These are phyloP conservation scores for Diplodia mutila DNA, from an alignment of 2,329 filamentous ascomycete genomes.

Conservation along the genomic window DNA sequence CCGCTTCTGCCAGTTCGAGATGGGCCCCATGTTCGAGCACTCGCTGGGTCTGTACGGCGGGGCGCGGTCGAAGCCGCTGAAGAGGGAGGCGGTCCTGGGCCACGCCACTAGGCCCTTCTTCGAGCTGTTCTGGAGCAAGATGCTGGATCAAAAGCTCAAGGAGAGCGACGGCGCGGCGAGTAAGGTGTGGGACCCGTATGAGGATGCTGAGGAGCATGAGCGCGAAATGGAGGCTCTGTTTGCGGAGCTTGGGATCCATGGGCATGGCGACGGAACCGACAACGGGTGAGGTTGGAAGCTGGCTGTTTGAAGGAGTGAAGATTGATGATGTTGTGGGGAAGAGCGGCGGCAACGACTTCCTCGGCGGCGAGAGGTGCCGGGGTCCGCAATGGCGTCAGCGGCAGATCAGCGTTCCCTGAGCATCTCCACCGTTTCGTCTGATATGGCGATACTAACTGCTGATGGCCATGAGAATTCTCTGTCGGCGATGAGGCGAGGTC, in stretches of 20 bases:
- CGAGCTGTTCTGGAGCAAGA: background rate
- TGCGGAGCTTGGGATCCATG: background rate
- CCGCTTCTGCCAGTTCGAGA: conserved; percentile 1
- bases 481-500: background rate
- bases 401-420: background rate
- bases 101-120: background rate
- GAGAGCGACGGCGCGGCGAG: background rate
- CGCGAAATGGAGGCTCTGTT: background rate
- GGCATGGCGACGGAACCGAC: background rate
- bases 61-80: background rate
- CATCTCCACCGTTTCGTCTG: background rate
- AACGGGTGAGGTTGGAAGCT: background rate
- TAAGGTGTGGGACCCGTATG: background rate
- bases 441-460: background rate
- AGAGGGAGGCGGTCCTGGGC: background rate
- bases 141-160: background rate
- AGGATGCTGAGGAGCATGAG: background rate
- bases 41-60: background rate
- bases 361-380: background rate
- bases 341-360: background rate
- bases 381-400: background rate
- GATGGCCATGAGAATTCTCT: background rate
- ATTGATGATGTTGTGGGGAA: too few species aligned
- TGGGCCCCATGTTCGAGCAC: background rate
- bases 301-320: background rate